Conservation (phyloP, 768 basidiomycete genomes). For the Suillus ampliporus region DNA sequence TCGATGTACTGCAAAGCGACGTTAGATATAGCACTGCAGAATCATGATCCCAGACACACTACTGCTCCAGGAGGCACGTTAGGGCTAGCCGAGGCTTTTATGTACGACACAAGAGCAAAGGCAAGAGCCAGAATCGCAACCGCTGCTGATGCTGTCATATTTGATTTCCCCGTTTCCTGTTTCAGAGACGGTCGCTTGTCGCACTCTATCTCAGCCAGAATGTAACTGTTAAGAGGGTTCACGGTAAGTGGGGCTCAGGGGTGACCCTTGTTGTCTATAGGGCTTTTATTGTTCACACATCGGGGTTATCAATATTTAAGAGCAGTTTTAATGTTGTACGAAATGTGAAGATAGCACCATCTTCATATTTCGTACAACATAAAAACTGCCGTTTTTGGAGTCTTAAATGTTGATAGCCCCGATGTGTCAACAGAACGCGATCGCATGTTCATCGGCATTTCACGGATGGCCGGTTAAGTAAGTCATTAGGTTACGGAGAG, state of each 20-base stretch:
- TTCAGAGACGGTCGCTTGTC: neutral
- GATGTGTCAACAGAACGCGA: neutral
- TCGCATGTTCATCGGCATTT: conserved; percentile 4
- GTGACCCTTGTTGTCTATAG: neutral
- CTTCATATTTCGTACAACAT: too few species aligned
- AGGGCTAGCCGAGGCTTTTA: conserved; percentile 4
- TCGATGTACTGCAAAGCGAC: conserved; percentile 48
- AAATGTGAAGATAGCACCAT: too few species aligned
- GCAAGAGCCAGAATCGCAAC: conserved; percentile 7
- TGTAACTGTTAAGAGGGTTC: neutral
- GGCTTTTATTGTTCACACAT: conserved; percentile 17
- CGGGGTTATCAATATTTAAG: too few species aligned
- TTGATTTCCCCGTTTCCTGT: neutral
- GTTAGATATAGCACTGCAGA: neutral
- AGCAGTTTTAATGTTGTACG: too few species aligned
- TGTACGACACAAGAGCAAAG: conserved; percentile 4
- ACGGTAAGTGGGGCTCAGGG: conserved; percentile 6
- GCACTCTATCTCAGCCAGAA: neutral
- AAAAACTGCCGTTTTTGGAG: too few species aligned
- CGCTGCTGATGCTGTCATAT: conserved; percentile 12
- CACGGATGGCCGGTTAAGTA: conserved; percentile 8
- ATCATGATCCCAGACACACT: conserved; percentile 15
- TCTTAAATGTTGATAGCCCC: too few species aligned
- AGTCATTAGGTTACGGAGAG: neutral
- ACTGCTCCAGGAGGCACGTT: conserved; percentile 25